A percentile compares a stretch with the other conserved stretches of the same genome.
These are phyloP conservation scores for Planoprotostelium fungivorum DNA, from an alignment of 78 protist species.

Conservation along the genomic window DNA sequence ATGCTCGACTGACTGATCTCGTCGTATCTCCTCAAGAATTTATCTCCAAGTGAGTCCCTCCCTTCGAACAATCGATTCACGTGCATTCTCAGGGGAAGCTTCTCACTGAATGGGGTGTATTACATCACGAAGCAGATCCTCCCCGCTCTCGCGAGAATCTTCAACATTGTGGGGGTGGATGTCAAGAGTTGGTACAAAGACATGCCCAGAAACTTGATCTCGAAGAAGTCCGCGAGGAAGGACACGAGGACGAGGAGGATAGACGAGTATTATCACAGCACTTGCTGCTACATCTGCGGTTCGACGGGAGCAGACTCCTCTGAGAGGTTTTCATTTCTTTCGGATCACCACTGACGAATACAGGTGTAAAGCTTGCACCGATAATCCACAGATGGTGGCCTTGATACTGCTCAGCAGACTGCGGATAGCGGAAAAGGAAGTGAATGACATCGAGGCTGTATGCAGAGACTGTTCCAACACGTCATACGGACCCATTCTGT, in stretches of 20 bases:
- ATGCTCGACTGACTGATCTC: slow-evolving; percentile 61
- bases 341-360: not conserved
- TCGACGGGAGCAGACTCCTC: not conserved
- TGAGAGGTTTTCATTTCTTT: not conserved
- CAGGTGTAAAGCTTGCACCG: not conserved
- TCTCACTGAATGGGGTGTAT: slow-evolving; percentile 29
- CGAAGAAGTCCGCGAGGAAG: not conserved
- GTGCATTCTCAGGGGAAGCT: not conserved
- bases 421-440: not conserved
- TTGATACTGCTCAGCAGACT: not conserved
- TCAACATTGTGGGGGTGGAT: slow-evolving; percentile 71
- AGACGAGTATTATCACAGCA: not conserved
- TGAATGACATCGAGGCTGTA: not conserved
- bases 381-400: not conserved
- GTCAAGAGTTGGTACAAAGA: slow-evolving; percentile 36
- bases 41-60: slow-evolving; percentile 1
- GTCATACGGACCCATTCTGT: not conserved
- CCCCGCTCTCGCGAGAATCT: slow-evolving; percentile 76
- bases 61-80: not conserved
- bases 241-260: not conserved
- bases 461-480: not conserved
- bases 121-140: slow-evolving; percentile 84
- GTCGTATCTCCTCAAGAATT: slow-evolving; percentile 61
- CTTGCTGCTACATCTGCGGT: not conserved
- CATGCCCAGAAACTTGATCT: slow-evolving; percentile 18